These are phyloP conservation scores for Kentomonas sorsogonicus DNA, from an alignment of 208 protist species.

Conservation along the genomic window DNA sequence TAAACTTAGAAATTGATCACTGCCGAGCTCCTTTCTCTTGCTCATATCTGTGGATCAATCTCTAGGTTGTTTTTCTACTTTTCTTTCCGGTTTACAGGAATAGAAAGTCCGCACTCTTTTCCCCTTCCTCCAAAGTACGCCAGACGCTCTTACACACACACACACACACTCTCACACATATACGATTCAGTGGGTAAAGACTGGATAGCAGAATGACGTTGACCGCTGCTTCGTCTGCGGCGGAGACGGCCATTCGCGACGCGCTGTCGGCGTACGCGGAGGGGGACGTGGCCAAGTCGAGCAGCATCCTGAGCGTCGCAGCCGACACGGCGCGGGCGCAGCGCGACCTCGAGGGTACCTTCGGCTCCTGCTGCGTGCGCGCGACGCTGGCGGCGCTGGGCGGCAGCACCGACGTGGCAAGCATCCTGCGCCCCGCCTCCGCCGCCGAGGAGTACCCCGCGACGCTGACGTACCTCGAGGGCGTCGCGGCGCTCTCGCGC, in stretches of 20 bases:
- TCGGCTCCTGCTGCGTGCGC: conserved; percentile 60
- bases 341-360: conserved; percentile 35
- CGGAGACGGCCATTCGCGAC: conserved; percentile 27
- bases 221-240: too few species aligned
- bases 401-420: conserved; percentile 29
- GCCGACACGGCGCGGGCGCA: conserved; percentile 14
- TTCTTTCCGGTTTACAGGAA: neutral
- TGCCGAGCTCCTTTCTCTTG: too few species aligned
- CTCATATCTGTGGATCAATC: too few species aligned
- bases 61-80: conserved; percentile 10
- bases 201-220: too few species aligned
- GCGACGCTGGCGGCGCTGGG: conserved; percentile 76
- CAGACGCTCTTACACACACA: too few species aligned
- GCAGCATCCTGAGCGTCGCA: conserved; percentile 39
- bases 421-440: conserved; percentile 12
- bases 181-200: too few species aligned
- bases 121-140: too few species aligned
- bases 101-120: too few species aligned
- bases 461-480: conserved; percentile 48
- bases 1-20: too few species aligned
- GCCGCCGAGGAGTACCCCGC: conserved; percentile 19
- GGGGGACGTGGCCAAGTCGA: conserved; percentile 41
- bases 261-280: conserved; percentile 47
- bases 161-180: too few species aligned
- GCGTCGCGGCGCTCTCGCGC: conserved; percentile 60